Evolutionary conservation across 176 grass and related monocot genomes (phyloP).

Genomic region (Canna indica): DNA sequence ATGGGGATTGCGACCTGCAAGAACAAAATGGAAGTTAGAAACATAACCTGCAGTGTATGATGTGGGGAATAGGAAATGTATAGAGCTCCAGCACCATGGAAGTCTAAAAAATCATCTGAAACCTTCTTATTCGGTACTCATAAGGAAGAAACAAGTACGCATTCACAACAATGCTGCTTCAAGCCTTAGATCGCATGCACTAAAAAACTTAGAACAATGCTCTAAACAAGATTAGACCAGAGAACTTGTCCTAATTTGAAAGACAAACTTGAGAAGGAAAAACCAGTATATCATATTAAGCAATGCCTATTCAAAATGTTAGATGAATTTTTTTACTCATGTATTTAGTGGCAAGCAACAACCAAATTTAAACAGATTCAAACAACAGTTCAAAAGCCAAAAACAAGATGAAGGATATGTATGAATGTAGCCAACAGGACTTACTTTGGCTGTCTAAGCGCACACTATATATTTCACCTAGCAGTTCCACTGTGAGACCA

Average conservation of each 20-base stretch:
- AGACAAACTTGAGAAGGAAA: not conserved
- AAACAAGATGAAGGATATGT: not conserved
- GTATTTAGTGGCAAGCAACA: not conserved
- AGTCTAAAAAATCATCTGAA: not conserved
- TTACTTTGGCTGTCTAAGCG: no score
- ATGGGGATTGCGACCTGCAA: constrained; percentile 90
- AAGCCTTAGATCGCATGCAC: not conserved
- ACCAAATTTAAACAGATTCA: not conserved
- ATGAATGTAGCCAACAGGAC: no score
- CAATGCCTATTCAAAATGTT: not conserved
- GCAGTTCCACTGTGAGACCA: no score
- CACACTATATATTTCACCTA: no score
- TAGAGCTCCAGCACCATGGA: not conserved
- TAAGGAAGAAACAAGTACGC: not conserved
- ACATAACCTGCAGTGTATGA: not conserved
- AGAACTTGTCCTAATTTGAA: not conserved
- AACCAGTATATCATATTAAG: not conserved
- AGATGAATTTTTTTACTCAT: not conserved
- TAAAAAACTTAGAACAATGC: not conserved
- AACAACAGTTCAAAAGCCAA: not conserved
- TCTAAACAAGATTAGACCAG: not conserved
- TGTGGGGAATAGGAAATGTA: not conserved
- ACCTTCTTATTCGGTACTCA: not conserved
- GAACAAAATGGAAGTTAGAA: constrained; percentile 5
- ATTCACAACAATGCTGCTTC: not conserved